Conservation (phyloP, 768 basidiomycete genomes). For the Phylloporus sp. region DNA sequence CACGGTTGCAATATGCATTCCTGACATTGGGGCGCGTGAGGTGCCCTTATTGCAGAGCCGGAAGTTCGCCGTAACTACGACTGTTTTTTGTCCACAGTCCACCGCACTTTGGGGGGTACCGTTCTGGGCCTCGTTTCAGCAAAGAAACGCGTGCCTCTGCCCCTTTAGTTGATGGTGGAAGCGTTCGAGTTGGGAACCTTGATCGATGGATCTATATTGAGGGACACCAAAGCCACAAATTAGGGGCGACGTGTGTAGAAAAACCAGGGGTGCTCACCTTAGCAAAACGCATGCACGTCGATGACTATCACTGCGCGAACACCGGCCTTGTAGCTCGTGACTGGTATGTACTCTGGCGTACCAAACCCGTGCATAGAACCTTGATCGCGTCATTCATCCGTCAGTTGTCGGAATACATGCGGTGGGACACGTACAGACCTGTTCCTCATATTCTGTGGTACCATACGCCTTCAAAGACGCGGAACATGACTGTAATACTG, state of each 20-base stretch:
- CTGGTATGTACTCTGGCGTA: constrained; percentile 54
- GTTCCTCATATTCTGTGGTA: constrained; percentile 56
- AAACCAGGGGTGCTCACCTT: constrained; percentile 29
- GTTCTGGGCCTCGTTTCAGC: constrained; percentile 26
- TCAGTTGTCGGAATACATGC: background rate
- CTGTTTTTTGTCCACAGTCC: constrained; percentile 47
- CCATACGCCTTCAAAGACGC: constrained; percentile 56
- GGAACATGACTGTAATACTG: constrained; percentile 59
- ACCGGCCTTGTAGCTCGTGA: constrained; percentile 44
- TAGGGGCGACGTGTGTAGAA: background rate
- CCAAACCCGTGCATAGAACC: constrained; percentile 61
- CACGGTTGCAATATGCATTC: constrained; percentile 20
- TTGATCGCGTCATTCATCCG: constrained; percentile 16
- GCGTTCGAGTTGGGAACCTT: constrained; percentile 49
- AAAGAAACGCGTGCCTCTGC: constrained; percentile 30
- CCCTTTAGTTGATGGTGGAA: constrained; percentile 42
- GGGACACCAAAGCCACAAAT: constrained; percentile 60
- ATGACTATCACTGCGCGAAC: constrained; percentile 58
- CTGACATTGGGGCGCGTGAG: constrained; percentile 10
- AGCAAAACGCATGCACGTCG: constrained; percentile 56
- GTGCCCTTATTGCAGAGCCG: constrained; percentile 38
- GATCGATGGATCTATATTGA: constrained; percentile 49
- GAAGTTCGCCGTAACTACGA: constrained; percentile 53
- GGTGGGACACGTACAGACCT: constrained; percentile 32
- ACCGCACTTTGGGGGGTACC: constrained; percentile 57